Evolutionary conservation across 176 grass and related monocot genomes (phyloP), one percentile per base, ranked within the genome.

Genomic region (Miscanthus lutarioriparius): DNA sequence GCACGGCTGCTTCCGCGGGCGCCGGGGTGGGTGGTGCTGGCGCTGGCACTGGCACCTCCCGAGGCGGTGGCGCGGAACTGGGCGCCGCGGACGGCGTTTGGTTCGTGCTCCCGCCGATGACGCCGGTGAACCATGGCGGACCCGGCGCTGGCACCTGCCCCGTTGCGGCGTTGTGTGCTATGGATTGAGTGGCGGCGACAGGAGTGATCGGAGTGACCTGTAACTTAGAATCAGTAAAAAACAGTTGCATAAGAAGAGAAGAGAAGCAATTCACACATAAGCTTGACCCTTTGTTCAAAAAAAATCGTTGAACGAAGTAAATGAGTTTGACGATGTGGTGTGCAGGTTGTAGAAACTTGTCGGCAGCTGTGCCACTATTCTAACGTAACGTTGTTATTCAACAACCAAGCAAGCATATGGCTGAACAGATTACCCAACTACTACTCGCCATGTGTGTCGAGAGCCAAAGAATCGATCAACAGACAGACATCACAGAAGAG

Each of bases 181-280:
- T 5, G 64, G 37, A 5, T 37, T 37, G 28, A 0, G 26, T 26
- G 36, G 63, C 64, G 36, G 63, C 64, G 8, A 38, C 22, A 4
- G 64, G 64, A 70, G 64, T 61, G 72, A 87, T 87, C 38, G 27
- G 43, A 72, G n/a, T 15, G 7, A 78, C n/a, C 86, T 88, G 86
- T 3, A 82, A 28, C 43, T 53, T 32, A 5, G 1, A 4, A 25
- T 44, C 25, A 45, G 17, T 32, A 64, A 3, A 4, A 32, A 23
- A 8, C n/a, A n/a, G 2, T 11, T 15, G 36, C 37, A 26, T 25
- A 49, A 47, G 65, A 14, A n/a, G n/a, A n/a, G n/a, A n/a, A 44
- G 8, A 38, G 17, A 38, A 69, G 35, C 19, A 69, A 35, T 66
- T 66, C 19, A 51, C 4, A 49, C 49, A 22, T 6, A 19, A 25